A percentile compares a stretch with the other conserved stretches of the same genome.
Conservation (phyloP, 257 asterid genomes). For the Vinca minor region DNA sequence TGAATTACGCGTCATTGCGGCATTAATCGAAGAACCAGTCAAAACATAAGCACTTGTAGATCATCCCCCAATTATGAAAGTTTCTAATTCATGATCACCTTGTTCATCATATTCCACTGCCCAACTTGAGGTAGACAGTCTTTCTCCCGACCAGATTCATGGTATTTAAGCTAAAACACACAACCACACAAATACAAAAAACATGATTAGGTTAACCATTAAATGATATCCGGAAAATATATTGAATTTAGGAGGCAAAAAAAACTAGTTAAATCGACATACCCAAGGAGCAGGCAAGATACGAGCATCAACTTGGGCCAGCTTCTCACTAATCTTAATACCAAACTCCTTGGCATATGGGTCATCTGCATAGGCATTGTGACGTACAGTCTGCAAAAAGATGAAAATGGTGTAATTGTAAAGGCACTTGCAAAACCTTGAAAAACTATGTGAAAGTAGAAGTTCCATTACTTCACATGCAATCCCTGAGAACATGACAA, state of each 20-base stretch:
- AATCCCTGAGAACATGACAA: background rate
- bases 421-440: background rate
- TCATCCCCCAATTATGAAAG: background rate
- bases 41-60: background rate
- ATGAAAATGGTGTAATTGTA: background rate
- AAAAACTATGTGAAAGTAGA: background rate
- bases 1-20: background rate
- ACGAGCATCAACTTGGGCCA: constrained; percentile 97
- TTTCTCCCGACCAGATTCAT: constrained; percentile 86
- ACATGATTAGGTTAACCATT: background rate
- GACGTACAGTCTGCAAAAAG: constrained; percentile 61
- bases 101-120: constrained; percentile 99
- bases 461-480: background rate
- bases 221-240: background rate
- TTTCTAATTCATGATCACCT: constrained; percentile 36
- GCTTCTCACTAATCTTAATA: constrained; percentile 72
- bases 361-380: constrained; percentile 71
- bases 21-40: background rate
- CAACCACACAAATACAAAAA: background rate
- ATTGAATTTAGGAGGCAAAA: background rate
- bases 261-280: constrained; percentile 6
- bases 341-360: constrained; percentile 89
- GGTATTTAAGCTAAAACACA: constrained; percentile 70
- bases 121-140: constrained; percentile 94
- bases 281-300: constrained; percentile 91